These are phyloP conservation scores for Yarrowia hollandica DNA, from an alignment of 805 yeast genomes.

Conservation along the genomic window DNA sequence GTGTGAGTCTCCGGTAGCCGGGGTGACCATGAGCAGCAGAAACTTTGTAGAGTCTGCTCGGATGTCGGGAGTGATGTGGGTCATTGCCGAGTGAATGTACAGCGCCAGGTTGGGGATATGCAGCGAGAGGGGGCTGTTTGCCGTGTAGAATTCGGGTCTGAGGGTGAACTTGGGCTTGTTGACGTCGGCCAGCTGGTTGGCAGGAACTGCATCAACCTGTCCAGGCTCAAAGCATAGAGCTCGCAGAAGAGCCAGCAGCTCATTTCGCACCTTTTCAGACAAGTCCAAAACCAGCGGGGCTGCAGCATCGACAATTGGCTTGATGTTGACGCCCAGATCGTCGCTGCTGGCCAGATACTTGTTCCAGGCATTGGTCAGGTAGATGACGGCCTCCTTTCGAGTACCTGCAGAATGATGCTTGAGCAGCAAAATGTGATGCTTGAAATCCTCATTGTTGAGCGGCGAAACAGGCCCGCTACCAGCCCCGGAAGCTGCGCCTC, in stretches of 20 bases:
- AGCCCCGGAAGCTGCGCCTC: background rate
- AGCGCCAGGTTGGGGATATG: conserved; percentile 49
- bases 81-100: conserved; percentile 87
- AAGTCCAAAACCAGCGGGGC: conserved; percentile 68
- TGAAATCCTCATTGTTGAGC: conserved; percentile 37
- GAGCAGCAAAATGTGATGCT: conserved; percentile 64
- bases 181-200: conserved; percentile 7
- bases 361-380: conserved; percentile 42
- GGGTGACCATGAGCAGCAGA: conserved; percentile 31
- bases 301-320: conserved; percentile 56
- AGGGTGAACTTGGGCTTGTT: conserved; percentile 14
- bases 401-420: conserved; percentile 73
- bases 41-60: conserved; percentile 74
- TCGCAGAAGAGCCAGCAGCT: conserved; percentile 49
- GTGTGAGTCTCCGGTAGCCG: conserved; percentile 5
- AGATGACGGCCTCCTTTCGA: conserved; percentile 66
- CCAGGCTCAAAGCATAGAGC: conserved; percentile 33
- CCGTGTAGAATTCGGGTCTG: conserved; percentile 10
- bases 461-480: background rate
- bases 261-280: conserved; percentile 62
- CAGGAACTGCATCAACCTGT: conserved; percentile 7
- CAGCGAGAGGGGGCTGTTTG: conserved; percentile 40
- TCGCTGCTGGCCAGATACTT: conserved; percentile 49
- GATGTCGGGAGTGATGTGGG: conserved; percentile 78
- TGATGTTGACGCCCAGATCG: conserved; percentile 53